Percentiles rank a stretch among this genome's conserved stretches.
These are phyloP conservation scores for Colletotrichum kahawae DNA, from an alignment of 2,329 filamentous ascomycete genomes.

Conservation along the genomic window DNA sequence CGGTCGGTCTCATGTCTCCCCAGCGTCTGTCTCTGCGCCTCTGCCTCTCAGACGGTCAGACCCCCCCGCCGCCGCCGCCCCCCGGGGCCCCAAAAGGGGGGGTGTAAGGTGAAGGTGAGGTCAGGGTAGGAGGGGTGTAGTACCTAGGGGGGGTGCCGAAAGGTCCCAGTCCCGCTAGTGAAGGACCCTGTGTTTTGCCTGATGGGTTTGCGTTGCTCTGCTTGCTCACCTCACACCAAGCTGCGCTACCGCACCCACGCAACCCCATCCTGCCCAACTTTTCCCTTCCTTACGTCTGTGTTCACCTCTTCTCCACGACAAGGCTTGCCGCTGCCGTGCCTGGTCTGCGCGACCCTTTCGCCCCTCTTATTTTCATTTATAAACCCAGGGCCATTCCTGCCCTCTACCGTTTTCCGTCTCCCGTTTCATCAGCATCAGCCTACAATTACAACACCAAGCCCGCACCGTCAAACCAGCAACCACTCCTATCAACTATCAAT, in stretches of 20 bases:
- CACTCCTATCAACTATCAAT: neutral
- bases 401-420: slow-evolving; percentile 7
- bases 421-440: slow-evolving; percentile 19
- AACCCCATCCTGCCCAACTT: slow-evolving; percentile 19
- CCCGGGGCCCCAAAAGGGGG: neutral
- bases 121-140: neutral
- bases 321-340: neutral
- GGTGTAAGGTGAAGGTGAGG: neutral
- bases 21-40: neutral
- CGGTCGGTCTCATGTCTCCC: neutral
- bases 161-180: neutral
- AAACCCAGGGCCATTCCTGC: slow-evolving; percentile 19
- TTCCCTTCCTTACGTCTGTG: slow-evolving; percentile 6
- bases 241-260: neutral
- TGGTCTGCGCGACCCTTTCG: neutral
- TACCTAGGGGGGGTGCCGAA: neutral
- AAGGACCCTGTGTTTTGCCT: slow-evolving; percentile 20
- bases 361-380: slow-evolving; percentile 23
- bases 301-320: slow-evolving; percentile 20
- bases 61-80: neutral
- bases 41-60: neutral
- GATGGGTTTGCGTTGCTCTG: neutral
- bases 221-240: neutral
- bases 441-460: neutral
- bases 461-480: neutral